A percentile compares a stretch with the other conserved stretches of the same genome.
Evolutionary conservation across 2,329 filamentous ascomycete genomes (phyloP).

Genomic region (Microdochium bolleyi): DNA sequence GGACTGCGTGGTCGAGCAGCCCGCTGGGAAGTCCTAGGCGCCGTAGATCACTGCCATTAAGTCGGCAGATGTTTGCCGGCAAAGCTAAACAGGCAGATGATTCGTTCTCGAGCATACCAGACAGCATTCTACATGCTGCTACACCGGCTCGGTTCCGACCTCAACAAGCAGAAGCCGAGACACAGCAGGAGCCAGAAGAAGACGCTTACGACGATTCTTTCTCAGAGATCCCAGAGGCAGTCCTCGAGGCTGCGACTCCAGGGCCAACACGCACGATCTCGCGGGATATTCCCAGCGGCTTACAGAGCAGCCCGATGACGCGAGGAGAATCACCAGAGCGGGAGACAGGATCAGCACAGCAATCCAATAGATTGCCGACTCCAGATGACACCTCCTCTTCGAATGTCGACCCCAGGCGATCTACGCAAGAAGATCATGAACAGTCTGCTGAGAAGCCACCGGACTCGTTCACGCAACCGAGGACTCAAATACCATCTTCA

Average conservation of each 20-base stretch:
- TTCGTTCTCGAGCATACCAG: slow-evolving; percentile 25
- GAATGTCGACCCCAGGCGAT: slow-evolving; percentile 27
- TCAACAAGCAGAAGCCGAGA: slow-evolving; percentile 9
- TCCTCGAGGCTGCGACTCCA: slow-evolving; percentile 42
- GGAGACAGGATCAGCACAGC: not conserved
- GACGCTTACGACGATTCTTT: slow-evolving; percentile 46
- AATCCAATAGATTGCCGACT: slow-evolving; percentile 38
- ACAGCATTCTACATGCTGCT: slow-evolving; percentile 20
- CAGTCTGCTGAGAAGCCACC: not conserved
- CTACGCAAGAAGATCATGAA: slow-evolving; percentile 3
- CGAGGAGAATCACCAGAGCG: not conserved
- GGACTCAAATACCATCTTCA: not conserved
- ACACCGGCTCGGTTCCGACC: slow-evolving; percentile 16
- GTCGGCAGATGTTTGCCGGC: slow-evolving; percentile 21
- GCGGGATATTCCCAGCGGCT: slow-evolving; percentile 3
- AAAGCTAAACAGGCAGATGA: slow-evolving; percentile 22
- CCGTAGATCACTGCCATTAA: slow-evolving; percentile 21
- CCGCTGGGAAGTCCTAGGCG: slow-evolving; percentile 25
- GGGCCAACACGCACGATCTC: slow-evolving; percentile 12
- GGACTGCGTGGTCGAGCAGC: slow-evolving; percentile 9
- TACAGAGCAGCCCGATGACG: slow-evolving; percentile 1
- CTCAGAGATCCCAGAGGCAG: slow-evolving; percentile 44
- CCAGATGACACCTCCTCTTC: slow-evolving; percentile 38
- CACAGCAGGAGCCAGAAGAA: slow-evolving; percentile 18
- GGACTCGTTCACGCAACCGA: not conserved